phyloP scores from a whole-genome alignment of 129 eudicot species.

The Mikania micrantha region DNA sequence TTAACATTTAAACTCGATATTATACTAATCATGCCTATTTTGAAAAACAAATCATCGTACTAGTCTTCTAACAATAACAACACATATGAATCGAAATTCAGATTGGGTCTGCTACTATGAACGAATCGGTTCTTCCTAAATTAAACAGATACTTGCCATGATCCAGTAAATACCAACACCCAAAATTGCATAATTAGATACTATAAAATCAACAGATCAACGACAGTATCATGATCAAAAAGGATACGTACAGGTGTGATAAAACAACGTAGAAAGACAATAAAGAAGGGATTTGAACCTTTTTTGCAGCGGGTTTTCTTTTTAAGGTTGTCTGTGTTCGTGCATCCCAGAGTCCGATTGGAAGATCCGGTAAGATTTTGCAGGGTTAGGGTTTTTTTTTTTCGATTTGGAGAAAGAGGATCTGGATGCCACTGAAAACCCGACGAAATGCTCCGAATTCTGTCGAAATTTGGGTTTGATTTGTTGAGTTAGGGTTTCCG shows the following conservation, averaged over 20 bases:
- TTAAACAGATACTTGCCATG: neutral
- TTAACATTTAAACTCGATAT: neutral
- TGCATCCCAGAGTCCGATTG: conserved; percentile 27
- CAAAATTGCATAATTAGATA: too few species aligned
- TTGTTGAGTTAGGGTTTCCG: neutral
- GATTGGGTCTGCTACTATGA: neutral
- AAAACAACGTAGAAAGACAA: neutral
- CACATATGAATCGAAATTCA: neutral
- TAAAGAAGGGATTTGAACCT: conserved; percentile 15
- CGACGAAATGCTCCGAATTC: conserved; percentile 13
- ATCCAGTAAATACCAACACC: neutral
- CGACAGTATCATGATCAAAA: neutral
- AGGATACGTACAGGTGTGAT: neutral
- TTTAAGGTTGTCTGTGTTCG: conserved; percentile 10
- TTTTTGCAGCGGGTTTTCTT: conserved; percentile 6
- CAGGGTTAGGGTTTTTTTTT: conserved; percentile 26
- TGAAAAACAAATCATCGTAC: neutral
- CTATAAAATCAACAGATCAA: too few species aligned
- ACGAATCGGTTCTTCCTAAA: neutral
- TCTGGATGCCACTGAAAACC: conserved; percentile 20
- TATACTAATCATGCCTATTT: neutral
- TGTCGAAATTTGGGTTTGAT: conserved; percentile 9
- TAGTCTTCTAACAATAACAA: neutral
- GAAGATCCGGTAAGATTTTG: conserved; percentile 25
- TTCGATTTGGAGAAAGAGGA: conserved; percentile 1